phyloP scores from a whole-genome alignment of 768 basidiomycete species.

The Ephemerocybe angulata region DNA sequence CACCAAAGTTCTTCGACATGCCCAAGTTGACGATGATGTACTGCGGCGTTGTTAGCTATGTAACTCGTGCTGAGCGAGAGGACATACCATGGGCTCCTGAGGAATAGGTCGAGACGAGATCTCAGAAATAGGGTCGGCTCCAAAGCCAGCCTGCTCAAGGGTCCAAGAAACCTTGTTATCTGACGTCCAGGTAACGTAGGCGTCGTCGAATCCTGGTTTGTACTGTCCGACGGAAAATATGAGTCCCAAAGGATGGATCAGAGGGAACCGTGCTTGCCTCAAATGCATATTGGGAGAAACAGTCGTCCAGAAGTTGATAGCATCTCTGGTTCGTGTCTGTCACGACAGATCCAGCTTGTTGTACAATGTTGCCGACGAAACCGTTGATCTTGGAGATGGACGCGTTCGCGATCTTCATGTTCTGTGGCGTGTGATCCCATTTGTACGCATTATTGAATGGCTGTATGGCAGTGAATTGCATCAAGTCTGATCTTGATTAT shows the following conservation, averaged over 20 bases:
- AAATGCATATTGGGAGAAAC: conserved; percentile 74
- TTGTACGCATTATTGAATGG: conserved; percentile 71
- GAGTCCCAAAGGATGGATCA: not conserved
- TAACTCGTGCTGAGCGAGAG: not conserved
- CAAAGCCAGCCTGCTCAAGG: conserved; percentile 61
- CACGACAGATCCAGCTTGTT: conserved; percentile 75
- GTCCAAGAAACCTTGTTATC: conserved; percentile 69
- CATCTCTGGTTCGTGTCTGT: conserved; percentile 64
- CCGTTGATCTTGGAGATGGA: conserved; percentile 53
- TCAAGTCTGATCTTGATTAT: not conserved
- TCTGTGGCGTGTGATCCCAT: conserved; percentile 59
- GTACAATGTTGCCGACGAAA: conserved; percentile 64
- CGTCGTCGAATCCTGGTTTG: conserved; percentile 58
- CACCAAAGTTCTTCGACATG: conserved; percentile 73
- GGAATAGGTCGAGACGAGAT: conserved; percentile 66
- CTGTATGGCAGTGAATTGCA: conserved; percentile 23
- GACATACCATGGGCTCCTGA: conserved; percentile 76
- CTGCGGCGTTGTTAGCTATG: conserved; percentile 35
- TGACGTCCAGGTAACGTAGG: conserved; percentile 82
- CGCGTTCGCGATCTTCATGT: conserved; percentile 52
- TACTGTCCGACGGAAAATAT: conserved; percentile 27
- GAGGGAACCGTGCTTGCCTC: conserved; percentile 40
- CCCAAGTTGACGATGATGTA: conserved; percentile 80
- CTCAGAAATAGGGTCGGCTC: conserved; percentile 49
- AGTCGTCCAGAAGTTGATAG: conserved; percentile 55